These are phyloP conservation scores for Fusarium pseudoanthophilum DNA, from an alignment of 2,329 filamentous ascomycete species.

Conservation along the genomic window DNA sequence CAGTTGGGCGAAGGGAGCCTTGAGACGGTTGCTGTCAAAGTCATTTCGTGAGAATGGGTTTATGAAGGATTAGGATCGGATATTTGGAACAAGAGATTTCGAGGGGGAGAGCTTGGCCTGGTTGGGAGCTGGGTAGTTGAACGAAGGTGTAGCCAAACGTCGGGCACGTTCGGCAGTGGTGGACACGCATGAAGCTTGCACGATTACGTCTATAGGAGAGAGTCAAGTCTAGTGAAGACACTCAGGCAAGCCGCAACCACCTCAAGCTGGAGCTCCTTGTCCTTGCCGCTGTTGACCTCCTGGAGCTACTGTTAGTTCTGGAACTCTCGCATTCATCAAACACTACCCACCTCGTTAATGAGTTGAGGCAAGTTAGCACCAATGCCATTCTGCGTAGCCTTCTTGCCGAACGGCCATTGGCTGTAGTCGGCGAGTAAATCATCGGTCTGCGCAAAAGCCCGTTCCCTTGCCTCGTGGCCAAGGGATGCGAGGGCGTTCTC, in stretches of 20 bases:
- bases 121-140: conserved; percentile 33
- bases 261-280: conserved; percentile 96
- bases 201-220: conserved; percentile 74
- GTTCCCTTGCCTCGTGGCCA: conserved; percentile 91
- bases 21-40: conserved; percentile 29
- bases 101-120: conserved; percentile 32
- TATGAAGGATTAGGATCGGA: conserved; percentile 22
- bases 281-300: conserved; percentile 86
- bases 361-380: conserved; percentile 92
- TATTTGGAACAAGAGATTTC: conserved; percentile 27
- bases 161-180: conserved; percentile 14
- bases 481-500: conserved; percentile 97
- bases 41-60: conserved; percentile 28
- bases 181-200: conserved; percentile 9
- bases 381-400: conserved; percentile 82
- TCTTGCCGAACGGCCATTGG: conserved; percentile 94
- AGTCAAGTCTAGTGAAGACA: conserved; percentile 97
- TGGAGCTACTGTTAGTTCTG: conserved; percentile 46
- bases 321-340: background rate
- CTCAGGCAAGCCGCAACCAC: conserved; percentile 96
- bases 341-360: conserved; percentile 73
- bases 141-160: conserved; percentile 24
- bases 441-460: conserved; percentile 96
- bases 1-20: conserved; percentile 12
- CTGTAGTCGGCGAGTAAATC: conserved; percentile 96